These are phyloP conservation scores for Candida sp. DNA, from an alignment of 1,139 yeast genomes.

Conservation along the genomic window DNA sequence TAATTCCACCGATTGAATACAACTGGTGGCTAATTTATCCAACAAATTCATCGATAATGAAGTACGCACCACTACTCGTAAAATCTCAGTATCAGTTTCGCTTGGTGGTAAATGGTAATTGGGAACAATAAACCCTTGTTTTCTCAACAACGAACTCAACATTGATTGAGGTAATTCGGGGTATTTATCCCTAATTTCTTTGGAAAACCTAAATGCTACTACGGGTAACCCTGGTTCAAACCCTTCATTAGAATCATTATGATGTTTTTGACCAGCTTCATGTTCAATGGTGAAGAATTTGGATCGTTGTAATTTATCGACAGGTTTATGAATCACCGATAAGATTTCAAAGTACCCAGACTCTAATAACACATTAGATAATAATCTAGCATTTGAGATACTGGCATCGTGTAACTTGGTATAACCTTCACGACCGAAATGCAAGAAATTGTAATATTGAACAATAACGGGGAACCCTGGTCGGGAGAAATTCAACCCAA, in stretches of 20 bases:
- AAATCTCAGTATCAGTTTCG: conserved; percentile 56
- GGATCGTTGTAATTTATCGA: conserved; percentile 12
- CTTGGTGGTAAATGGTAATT: conserved; percentile 80
- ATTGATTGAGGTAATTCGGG: conserved; percentile 88
- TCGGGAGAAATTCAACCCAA: conserved; percentile 83
- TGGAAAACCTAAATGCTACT: conserved; percentile 76
- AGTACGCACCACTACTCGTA: conserved; percentile 81
- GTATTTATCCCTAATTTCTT: conserved; percentile 52
- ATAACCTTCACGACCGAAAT: conserved; percentile 71
- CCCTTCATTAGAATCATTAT: conserved; percentile 23
- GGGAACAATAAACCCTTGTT: conserved; percentile 85
- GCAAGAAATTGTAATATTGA: conserved; percentile 79
- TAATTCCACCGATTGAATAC: conserved; percentile 53
- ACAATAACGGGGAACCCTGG: conserved; percentile 90
- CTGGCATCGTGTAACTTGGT: conserved; percentile 59
- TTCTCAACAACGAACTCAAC: conserved; percentile 68
- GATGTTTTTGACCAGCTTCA: conserved; percentile 12
- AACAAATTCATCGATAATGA: conserved; percentile 70
- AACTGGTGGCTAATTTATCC: conserved; percentile 68
- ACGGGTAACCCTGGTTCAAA: conserved; percentile 85
- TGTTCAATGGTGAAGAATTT: conserved; percentile 20
- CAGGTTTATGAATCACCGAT: conserved; percentile 70
- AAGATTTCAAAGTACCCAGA: conserved; percentile 69
- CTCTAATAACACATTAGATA: conserved; percentile 63
- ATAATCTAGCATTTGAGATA: conserved; percentile 65